These are phyloP conservation scores for Cladosporium oxysporum DNA, from an alignment of 2,329 filamentous ascomycete genomes.

Conservation along the genomic window DNA sequence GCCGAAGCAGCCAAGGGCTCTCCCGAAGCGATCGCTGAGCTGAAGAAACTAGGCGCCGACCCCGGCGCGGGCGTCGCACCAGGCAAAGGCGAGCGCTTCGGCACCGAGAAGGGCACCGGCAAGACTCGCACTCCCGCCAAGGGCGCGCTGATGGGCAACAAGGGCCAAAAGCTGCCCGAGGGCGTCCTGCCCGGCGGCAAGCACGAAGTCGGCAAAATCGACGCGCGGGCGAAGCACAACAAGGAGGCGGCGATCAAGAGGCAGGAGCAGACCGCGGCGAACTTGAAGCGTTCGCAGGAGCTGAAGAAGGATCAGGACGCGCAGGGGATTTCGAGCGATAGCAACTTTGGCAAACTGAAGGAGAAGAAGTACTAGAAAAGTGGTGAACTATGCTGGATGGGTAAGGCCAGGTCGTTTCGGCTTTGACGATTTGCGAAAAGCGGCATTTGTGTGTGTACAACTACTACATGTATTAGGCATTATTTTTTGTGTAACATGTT, in stretches of 20 bases:
- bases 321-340: conserved; percentile 25
- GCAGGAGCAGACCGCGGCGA: conserved; percentile 32
- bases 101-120: conserved; percentile 27
- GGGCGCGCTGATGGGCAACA: conserved; percentile 31
- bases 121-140: conserved; percentile 26
- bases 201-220: conserved; percentile 34
- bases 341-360: conserved; percentile 12
- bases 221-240: conserved; percentile 33
- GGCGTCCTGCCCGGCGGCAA: conserved; percentile 37
- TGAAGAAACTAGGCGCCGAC: conserved; percentile 33
- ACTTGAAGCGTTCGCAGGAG: conserved; percentile 31
- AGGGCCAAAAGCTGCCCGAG: conserved; percentile 37
- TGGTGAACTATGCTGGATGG: background rate
- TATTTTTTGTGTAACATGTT: conserved; percentile 1
- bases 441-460: conserved; percentile 3
- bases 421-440: conserved; percentile 3
- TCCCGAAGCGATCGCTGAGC: conserved; percentile 30
- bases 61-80: conserved; percentile 32
- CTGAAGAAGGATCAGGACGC: conserved; percentile 28
- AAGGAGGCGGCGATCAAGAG: conserved; percentile 32
- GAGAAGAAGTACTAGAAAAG: conserved; percentile 3
- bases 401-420: background rate
- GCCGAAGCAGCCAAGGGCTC: conserved; percentile 34
- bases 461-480: background rate
- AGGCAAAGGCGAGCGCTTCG: conserved; percentile 33